A percentile compares a stretch with the other conserved stretches of the same genome.
Conservation (phyloP, 768 basidiomycete species). For the Boletus bicolor region DNA sequence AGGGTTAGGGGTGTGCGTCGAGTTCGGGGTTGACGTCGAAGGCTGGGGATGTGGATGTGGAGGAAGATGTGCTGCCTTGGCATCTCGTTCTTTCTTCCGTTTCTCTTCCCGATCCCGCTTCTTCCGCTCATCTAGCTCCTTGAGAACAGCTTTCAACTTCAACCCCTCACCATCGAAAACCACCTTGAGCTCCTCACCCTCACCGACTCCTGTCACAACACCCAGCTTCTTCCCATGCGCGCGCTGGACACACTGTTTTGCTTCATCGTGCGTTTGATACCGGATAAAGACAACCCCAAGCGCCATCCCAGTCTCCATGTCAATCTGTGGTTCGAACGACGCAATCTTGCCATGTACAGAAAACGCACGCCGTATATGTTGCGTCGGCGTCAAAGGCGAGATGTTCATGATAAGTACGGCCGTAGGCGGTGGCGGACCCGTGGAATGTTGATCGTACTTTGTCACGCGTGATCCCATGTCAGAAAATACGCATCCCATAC, state of each 20-base stretch:
- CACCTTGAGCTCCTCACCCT: conserved; percentile 66
- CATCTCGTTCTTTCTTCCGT: conserved; percentile 39
- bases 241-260: conserved; percentile 58
- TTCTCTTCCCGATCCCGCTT: conserved; percentile 48
- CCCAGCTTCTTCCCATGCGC: conserved; percentile 66
- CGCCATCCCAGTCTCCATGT: conserved; percentile 74
- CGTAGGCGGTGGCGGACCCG: conserved; percentile 67
- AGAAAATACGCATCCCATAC: not conserved
- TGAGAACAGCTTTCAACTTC: conserved; percentile 60
- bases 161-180: conserved; percentile 77
- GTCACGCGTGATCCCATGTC: conserved; percentile 1
- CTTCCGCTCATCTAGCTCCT: conserved; percentile 54
- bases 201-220: conserved; percentile 38
- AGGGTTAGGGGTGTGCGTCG: conserved; percentile 24
- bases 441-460: conserved; percentile 75
- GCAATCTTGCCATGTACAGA: conserved; percentile 55
- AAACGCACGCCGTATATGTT: conserved; percentile 66
- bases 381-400: conserved; percentile 65
- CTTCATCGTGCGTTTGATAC: conserved; percentile 64
- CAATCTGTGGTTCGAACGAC: conserved; percentile 74
- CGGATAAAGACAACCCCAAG: conserved; percentile 80
- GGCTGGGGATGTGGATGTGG: conserved; percentile 11
- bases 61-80: conserved; percentile 16
- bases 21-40: conserved; percentile 28
- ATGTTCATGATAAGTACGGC: conserved; percentile 71